Evolutionary conservation across 2,329 filamentous ascomycete species (phyloP).

Genomic region (Hypoxylon sp.): DNA sequence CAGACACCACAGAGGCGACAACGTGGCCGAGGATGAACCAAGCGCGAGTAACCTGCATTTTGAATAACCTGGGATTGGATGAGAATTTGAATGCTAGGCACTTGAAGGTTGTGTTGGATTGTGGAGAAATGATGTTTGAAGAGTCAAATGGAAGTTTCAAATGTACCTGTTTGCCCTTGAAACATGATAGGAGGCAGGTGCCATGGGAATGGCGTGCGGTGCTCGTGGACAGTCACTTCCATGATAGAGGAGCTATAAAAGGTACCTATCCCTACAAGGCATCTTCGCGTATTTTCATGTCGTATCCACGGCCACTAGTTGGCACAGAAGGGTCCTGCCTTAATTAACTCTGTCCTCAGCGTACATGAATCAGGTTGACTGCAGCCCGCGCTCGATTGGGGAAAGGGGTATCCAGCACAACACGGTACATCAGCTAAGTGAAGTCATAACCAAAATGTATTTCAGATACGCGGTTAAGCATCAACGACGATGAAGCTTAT

Average conservation of each 20-base stretch:
- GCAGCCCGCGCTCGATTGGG: too few relatives aligned
- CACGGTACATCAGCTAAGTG: background rate
- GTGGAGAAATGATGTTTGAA: background rate
- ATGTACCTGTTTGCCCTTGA: conserved; percentile 1
- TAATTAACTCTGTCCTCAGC: too few relatives aligned
- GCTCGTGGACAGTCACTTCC: background rate
- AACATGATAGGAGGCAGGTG: background rate
- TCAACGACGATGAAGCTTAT: background rate
- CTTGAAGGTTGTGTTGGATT: background rate
- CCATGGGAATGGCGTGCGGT: background rate
- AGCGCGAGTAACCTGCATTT: conserved; percentile 13
- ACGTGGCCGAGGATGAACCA: conserved; percentile 1
- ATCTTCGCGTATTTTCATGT: too few relatives aligned
- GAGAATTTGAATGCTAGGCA: background rate
- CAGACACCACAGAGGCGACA: background rate
- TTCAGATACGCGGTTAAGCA: background rate
- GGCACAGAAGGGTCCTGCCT: too few relatives aligned
- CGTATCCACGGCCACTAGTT: too few relatives aligned
- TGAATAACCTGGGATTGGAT: background rate
- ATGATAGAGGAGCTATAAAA: background rate
- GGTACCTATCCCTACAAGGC: too few relatives aligned
- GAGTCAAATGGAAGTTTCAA: background rate
- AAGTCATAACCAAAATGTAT: background rate
- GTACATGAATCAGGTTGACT: too few relatives aligned
- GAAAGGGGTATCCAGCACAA: background rate